Base-by-base conservation (phyloP, 2,329 filamentous ascomycete species). In the Claviceps digitariae region DNA sequence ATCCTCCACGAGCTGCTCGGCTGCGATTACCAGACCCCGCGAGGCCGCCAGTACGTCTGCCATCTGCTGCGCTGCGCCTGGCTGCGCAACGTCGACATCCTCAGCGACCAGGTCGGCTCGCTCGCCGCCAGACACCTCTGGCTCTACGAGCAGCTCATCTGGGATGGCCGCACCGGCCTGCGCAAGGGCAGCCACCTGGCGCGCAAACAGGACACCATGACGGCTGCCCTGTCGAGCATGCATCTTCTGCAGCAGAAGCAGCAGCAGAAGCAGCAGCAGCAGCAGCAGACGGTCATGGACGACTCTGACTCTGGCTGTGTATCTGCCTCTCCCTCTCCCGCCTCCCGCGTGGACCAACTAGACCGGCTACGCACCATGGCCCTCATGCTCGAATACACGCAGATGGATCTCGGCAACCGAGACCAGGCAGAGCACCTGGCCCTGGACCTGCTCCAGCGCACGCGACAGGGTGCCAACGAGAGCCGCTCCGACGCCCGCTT, bases 101-200 rank as follows among this genome's bases (percentile, higher is more conserved):
- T 69, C 25, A 58, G 63, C 12, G 59, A 62, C 29, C 62, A 64
- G 31, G 64, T 69, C 34, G 62, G 62, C 12, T 59, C 63, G 1
- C 60, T 59, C 9, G 59, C 62, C 17, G 54, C 63, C 7, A 62
- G 62, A 38, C 63, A 63, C 25, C 60, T 69, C 4, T 69, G 67
- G 67, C 65, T 68, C 46, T 69, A 69, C 53, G 67, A 69, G 54
- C 67, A 69, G 54, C 55, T 69, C 13, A 69, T 69, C 6, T 69
- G 67, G 67, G 67, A 69, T 52, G 67, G 66, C 21, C 64, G 66
- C 31, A 68, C 66, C 13, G 57, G 62, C 10, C 57, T 69, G 27
- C 64, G 67, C 5, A 65, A 60, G 53, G 61, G 62, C 20, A 67
- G 66, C 46, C 59, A 64, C 12, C 54, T 69, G 25, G 61, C 61